phyloP scores from a whole-genome alignment of 1,139 yeast species.

The Eremothecium cymbalariae region DNA sequence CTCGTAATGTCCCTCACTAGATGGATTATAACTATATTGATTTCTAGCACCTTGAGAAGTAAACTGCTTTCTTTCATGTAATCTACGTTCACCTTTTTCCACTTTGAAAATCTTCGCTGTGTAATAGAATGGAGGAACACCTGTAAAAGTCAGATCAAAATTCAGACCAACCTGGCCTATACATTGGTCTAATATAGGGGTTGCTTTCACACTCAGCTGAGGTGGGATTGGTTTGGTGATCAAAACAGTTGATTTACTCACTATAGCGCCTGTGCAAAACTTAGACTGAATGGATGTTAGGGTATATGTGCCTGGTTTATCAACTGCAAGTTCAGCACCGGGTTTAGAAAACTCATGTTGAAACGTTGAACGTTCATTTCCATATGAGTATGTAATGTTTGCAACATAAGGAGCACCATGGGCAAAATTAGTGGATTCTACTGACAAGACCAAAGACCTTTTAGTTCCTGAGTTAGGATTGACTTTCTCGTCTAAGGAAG shows the following conservation, averaged over 20 bases:
- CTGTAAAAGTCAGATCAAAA: conserved; percentile 57
- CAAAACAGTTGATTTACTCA: conserved; percentile 39
- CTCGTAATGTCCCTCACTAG: conserved; percentile 70
- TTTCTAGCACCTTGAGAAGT: conserved; percentile 38
- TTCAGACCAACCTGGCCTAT: conserved; percentile 86
- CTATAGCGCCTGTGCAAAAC: conserved; percentile 57
- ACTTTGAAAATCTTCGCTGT: conserved; percentile 54
- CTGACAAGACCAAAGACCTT: conserved; percentile 36
- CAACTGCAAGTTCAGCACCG: conserved; percentile 33
- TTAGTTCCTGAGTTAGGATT: conserved; percentile 37
- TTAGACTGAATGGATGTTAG: conserved; percentile 47
- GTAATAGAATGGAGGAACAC: conserved; percentile 74
- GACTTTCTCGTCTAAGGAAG: conserved; percentile 34
- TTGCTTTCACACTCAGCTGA: conserved; percentile 42
- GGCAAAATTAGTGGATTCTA: conserved; percentile 25
- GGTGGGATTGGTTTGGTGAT: conserved; percentile 51
- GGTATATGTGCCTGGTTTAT: conserved; percentile 56
- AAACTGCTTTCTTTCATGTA: conserved; percentile 34
- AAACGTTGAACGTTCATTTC: conserved; percentile 32
- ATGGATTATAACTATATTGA: conserved; percentile 65
- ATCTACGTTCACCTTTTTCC: conserved; percentile 30
- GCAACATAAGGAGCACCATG: conserved; percentile 42
- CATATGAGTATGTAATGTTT: conserved; percentile 33
- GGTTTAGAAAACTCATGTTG: conserved; percentile 33
- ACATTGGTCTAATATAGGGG: conserved; percentile 72